Conservation (phyloP, 164 flowering plant species). For the Echeveria elegans region DNA sequence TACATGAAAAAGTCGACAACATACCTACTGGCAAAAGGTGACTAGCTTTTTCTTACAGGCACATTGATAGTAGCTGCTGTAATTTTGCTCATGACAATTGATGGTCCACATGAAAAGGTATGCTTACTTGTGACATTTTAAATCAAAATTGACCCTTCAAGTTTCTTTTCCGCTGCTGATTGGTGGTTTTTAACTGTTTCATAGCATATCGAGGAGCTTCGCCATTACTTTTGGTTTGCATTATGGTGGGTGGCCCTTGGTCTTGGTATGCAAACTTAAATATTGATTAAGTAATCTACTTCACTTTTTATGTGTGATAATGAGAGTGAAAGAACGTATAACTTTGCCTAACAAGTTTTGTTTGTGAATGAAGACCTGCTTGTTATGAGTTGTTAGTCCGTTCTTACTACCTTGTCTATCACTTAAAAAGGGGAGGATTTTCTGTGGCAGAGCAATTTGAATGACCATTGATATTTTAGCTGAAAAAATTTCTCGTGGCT, state of each 20-base stretch:
- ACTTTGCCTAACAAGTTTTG: too few relatives aligned
- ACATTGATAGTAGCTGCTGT: conserved; percentile 22
- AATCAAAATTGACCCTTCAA: background rate
- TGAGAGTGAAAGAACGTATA: background rate
- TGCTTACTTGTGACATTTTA: background rate
- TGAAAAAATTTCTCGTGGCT: background rate
- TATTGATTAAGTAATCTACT: background rate
- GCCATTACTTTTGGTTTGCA: conserved; percentile 42
- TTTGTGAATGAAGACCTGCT: background rate
- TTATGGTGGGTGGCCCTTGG: conserved; percentile 93
- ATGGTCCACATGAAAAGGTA: conserved; percentile 88
- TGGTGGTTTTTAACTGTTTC: conserved; percentile 1
- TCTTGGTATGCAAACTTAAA: conserved; percentile 37
- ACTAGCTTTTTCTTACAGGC: conserved; percentile 49
- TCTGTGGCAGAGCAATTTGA: too few relatives aligned
- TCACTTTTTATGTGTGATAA: background rate
- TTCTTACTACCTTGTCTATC: background rate
- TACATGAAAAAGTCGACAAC: conserved; percentile 36
- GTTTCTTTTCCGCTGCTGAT: background rate
- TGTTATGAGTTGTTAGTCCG: background rate
- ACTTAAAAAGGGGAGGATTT: background rate
- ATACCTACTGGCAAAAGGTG: conserved; percentile 60
- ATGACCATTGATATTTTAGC: too few relatives aligned
- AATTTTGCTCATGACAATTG: conserved; percentile 41
- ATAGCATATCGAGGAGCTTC: conserved; percentile 73